Evolutionary conservation across 352 stramenopile genomes (phyloP), one percentile per base, ranked within the genome.

Genomic region (Phytophthora citrophthora): DNA sequence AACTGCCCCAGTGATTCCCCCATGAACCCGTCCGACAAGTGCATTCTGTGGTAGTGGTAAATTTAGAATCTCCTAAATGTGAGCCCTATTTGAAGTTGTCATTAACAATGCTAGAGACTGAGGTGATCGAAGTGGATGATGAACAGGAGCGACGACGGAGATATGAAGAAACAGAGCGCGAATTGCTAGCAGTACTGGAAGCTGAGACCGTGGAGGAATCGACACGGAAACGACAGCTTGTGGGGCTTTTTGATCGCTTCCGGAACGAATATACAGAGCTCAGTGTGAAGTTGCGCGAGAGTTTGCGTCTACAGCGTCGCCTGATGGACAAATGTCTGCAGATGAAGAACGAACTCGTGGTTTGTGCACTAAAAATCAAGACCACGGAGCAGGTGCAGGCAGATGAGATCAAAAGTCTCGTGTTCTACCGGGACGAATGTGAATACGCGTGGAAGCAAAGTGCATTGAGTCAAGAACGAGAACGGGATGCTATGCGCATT

Each of bases 351-450:
- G 76, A 87, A 60, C 80, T 91, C 1, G 74, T 91, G 52, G 62
- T 78, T 49, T 77, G 70, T 27, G 78, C 76, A 15, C 61, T 89
- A 54, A 74, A 77, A 51, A 76, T 91, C 49, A 79, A 82, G 46
- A 82, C 78, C 18, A 70, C 71, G 9, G 72, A 91, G 60, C 74
- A 87, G 62, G 51, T 87, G n/a, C 78, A 91, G 11, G 74, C 83
- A 11, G 77, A 91, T 44, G 80, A 91, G 54, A 79, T 88, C 72
- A 88, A 88, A 46, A 89, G 82, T 55, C 64, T 91, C 13, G 41
- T 77, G 4, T 91, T 86, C 70, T 91, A 91, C 39, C 74, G 83
- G 7, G 80, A 91, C n/a, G 83, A 91, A 53, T 91, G 83, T 47
- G 78, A 91, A 43, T 64, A 84, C 49, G 79, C 79, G 10, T 91